Evolutionary conservation across 768 basidiomycete genomes (phyloP), one percentile per base, ranked within the genome.

Genomic region (Leccinellum rugosiceps): DNA sequence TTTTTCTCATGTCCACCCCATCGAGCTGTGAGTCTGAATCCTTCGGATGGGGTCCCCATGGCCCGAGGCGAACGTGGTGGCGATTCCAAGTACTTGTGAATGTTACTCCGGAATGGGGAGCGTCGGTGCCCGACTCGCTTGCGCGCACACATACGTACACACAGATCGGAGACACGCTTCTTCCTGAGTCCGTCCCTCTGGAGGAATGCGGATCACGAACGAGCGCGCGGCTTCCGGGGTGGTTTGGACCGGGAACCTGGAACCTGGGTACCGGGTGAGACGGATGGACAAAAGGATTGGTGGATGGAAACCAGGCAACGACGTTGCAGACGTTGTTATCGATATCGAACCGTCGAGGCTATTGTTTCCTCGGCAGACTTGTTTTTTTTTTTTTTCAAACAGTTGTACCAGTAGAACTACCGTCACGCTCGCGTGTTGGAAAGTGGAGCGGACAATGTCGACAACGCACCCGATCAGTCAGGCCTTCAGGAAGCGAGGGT

Each of bases 171-270:
- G 41, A 43, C n/a, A 43, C n/a, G 19, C 10, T 43, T 43, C 19
- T 25, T 15, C 8, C n/a, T n/a, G 19, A n/a, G 41, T n/a, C 13
- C 44, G 9, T 13, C 11, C 28, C 47, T 48, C 3, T n/a, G 26
- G n/a, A 9, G 11, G 38, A 41, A 45, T 34, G 38, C 41, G 45
- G 43, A 26, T 49, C 41, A 6, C 23, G 45, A 43, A 43, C 41
- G n/a, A 13, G 38, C 25, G 30, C 17, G 47, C 19, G 34, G 47
- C 21, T 11, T 23, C 30, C 14, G 46, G 57, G 21, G 10, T 44
- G 62, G 50, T 50, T 53, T 50, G 54, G 35, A 19, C 30, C 50
- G 57, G 47, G 41, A 19, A 43, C n/a, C 38, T 41, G n/a, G n/a
- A 41, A 41, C 41, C 41, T 43, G 41, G 41, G 19, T 19, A 43